Percentiles rank a stretch among this genome's conserved stretches.
These are phyloP conservation scores for Cephalotrichum gorgonifer DNA, from an alignment of 2,329 filamentous ascomycete genomes.

Conservation along the genomic window DNA sequence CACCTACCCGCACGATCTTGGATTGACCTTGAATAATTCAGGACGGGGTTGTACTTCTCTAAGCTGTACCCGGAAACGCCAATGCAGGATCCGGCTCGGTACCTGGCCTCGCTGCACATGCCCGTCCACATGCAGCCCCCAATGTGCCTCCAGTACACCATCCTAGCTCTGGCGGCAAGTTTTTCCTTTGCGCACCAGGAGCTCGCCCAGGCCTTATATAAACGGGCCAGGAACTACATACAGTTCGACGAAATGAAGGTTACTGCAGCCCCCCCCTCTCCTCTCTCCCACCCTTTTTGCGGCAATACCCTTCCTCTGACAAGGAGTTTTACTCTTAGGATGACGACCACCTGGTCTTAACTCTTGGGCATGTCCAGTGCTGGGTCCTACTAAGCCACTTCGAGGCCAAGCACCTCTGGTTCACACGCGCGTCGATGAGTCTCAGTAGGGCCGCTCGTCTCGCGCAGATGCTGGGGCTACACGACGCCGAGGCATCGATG, in stretches of 20 bases:
- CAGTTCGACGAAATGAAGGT: slow-evolving; percentile 77
- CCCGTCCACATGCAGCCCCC: slow-evolving; percentile 68
- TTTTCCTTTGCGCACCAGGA: slow-evolving; percentile 61
- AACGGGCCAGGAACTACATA: slow-evolving; percentile 69
- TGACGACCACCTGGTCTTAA: slow-evolving; percentile 18
- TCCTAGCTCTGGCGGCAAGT: slow-evolving; percentile 73
- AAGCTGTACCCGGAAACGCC: slow-evolving; percentile 63
- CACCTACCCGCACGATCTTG: no score
- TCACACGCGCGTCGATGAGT: slow-evolving; percentile 79
- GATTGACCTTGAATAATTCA: slow-evolving; percentile 19
- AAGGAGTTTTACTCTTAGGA: slow-evolving; percentile 40
- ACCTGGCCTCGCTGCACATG: slow-evolving; percentile 61
- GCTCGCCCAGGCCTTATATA: slow-evolving; percentile 72
- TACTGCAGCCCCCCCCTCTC: slow-evolving; percentile 10
- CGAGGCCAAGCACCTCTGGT: slow-evolving; percentile 78
- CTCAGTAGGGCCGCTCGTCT: slow-evolving; percentile 61
- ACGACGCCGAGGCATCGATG: slow-evolving; percentile 57
- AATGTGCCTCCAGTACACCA: slow-evolving; percentile 72
- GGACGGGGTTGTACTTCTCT: slow-evolving; percentile 65
- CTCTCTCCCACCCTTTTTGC: background rate
- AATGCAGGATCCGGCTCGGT: slow-evolving; percentile 68
- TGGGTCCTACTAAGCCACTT: slow-evolving; percentile 67
- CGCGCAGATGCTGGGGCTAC: slow-evolving; percentile 74
- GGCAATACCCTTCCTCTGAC: background rate
- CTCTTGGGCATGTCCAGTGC: slow-evolving; percentile 67